Evolutionary conservation across 2,329 filamentous ascomycete species (phyloP).

Genomic region (Aspergillus latus): DNA sequence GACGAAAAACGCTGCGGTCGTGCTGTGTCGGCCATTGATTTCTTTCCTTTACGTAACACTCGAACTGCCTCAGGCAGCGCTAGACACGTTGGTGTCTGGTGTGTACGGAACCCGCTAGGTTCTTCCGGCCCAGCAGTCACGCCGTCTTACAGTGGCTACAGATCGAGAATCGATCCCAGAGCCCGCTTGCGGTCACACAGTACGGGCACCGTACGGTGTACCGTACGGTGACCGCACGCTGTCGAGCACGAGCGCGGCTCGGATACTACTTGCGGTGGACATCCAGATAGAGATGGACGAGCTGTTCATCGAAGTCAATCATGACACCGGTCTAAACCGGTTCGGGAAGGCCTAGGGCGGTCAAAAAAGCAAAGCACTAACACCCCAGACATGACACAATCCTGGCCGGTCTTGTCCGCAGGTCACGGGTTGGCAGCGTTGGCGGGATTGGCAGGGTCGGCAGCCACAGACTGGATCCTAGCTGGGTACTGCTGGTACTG

Average conservation of each 20-base stretch:
- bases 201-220: too few relatives aligned
- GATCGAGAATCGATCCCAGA: too few relatives aligned
- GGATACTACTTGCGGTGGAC: background rate
- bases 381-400: background rate
- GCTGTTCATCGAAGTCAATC: background rate
- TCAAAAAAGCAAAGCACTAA: background rate
- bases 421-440: too few relatives aligned
- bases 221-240: too few relatives aligned
- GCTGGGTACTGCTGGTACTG: too few relatives aligned
- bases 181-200: too few relatives aligned
- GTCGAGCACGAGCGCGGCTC: too few relatives aligned
- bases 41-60: conserved; percentile 19
- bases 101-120: too few relatives aligned
- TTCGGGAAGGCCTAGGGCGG: conserved; percentile 2
- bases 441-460: too few relatives aligned
- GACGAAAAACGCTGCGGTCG: background rate
- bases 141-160: too few relatives aligned
- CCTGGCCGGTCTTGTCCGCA: background rate
- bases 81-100: conserved; percentile 4
- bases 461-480: too few relatives aligned
- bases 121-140: too few relatives aligned
- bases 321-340: background rate
- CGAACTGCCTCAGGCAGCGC: background rate
- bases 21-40: conserved; percentile 7
- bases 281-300: background rate